phyloP scores from a whole-genome alignment of 805 yeast genomes.

The Zygoascus bituminiphila region DNA sequence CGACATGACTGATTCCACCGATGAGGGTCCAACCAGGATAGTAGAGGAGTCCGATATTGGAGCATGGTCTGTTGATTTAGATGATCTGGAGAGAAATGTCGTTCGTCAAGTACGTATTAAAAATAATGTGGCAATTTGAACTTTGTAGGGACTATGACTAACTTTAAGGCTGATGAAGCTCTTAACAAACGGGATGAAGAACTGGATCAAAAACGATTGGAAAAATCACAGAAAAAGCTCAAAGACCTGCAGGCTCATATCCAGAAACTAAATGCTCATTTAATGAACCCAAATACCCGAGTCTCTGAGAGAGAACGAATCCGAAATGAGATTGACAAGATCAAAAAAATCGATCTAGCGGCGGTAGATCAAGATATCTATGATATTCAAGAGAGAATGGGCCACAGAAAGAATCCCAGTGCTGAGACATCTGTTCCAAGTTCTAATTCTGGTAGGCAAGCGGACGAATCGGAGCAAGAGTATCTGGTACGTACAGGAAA shows the following conservation, averaged over 20 bases:
- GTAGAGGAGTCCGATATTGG: slow-evolving; percentile 9
- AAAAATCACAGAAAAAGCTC: slow-evolving; percentile 48
- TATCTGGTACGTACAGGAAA: slow-evolving; percentile 82
- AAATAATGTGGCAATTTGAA: background rate
- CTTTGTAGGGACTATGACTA: background rate
- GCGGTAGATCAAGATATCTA: slow-evolving; percentile 51
- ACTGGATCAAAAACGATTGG: slow-evolving; percentile 66
- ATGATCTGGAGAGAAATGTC: slow-evolving; percentile 64
- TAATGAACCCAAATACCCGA: slow-evolving; percentile 46
- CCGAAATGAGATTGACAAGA: slow-evolving; percentile 44
- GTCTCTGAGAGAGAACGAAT: slow-evolving; percentile 55
- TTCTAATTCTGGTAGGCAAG: slow-evolving; percentile 31
- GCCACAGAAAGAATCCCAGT: slow-evolving; percentile 22
- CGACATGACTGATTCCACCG: background rate
- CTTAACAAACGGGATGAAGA: slow-evolving; percentile 58
- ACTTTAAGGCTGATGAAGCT: slow-evolving; percentile 48
- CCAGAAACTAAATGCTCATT: slow-evolving; percentile 38
- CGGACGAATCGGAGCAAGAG: slow-evolving; percentile 75
- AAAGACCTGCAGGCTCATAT: slow-evolving; percentile 38
- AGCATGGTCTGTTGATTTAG: slow-evolving; percentile 57
- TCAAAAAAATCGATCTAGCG: slow-evolving; percentile 43
- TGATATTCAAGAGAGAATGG: slow-evolving; percentile 49
- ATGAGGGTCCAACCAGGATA: background rate
- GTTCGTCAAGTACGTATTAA: slow-evolving; percentile 34
- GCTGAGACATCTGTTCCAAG: slow-evolving; percentile 7